Evolutionary conservation across 2,329 filamentous ascomycete species (phyloP).

Genomic region (Diaporthe caulivora): DNA sequence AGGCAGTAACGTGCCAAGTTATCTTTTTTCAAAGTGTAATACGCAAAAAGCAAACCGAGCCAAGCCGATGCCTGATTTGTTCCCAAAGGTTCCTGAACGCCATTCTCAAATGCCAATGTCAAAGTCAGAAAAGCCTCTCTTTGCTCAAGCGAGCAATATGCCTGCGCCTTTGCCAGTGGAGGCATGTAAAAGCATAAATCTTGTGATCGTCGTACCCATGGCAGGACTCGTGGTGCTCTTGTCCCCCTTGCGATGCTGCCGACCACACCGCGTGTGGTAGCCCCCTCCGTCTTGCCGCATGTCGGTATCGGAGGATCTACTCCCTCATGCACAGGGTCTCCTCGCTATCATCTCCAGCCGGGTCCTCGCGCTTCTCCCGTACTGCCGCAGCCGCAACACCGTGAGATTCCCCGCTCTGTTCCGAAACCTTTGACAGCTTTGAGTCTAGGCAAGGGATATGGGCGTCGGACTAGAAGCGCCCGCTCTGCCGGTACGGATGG

Average conservation of each 20-base stretch:
- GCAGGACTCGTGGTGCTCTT: conserved; percentile 10
- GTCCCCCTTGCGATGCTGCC: neutral
- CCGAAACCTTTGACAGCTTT: conserved; percentile 38
- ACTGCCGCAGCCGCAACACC: neutral
- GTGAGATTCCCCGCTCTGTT: conserved; percentile 35
- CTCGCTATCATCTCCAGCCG: conserved; percentile 27
- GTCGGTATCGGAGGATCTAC: neutral
- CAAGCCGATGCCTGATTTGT: conserved; percentile 14
- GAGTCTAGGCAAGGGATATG: conserved; percentile 31
- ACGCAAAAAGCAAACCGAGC: conserved; percentile 11
- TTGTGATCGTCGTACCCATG: neutral
- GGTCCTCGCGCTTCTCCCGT: neutral
- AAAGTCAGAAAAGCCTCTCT: conserved; percentile 17
- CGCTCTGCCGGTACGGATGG: conserved; percentile 38
- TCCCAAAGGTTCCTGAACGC: neutral
- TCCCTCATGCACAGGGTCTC: conserved; percentile 1
- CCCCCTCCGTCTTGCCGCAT: neutral
- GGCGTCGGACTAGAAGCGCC: conserved; percentile 41
- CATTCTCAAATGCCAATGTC: conserved; percentile 29
- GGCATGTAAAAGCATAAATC: conserved; percentile 25
- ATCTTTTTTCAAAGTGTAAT: conserved; percentile 9
- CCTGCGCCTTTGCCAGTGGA: conserved; percentile 29
- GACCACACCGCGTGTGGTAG: neutral
- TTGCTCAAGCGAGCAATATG: conserved; percentile 14
- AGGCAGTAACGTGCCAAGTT: conserved; percentile 9